These are phyloP conservation scores for Debaryomycetaceae sp. DNA, from an alignment of 1,139 yeast genomes.

Conservation along the genomic window DNA sequence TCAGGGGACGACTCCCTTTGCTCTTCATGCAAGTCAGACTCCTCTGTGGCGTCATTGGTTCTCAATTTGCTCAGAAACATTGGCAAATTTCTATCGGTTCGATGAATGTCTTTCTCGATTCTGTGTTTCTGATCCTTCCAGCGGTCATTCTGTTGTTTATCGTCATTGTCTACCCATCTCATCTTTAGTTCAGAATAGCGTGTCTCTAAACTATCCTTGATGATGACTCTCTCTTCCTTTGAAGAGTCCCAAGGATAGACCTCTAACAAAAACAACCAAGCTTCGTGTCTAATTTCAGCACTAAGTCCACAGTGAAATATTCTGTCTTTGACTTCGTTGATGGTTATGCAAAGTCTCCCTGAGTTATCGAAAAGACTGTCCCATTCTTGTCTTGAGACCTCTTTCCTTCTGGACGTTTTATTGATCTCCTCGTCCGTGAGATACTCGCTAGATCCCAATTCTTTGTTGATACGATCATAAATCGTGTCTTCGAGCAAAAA, in stretches of 20 bases:
- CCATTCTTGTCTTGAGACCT: constrained; percentile 76
- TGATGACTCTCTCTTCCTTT: constrained; percentile 58
- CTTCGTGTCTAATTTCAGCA: constrained; percentile 57
- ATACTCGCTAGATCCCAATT: constrained; percentile 63
- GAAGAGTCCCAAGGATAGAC: constrained; percentile 91
- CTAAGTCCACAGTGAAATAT: constrained; percentile 89
- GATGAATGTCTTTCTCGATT: constrained; percentile 88
- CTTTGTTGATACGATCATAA: constrained; percentile 57
- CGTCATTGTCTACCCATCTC: constrained; percentile 61
- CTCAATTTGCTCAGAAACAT: constrained; percentile 43
- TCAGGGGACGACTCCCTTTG: constrained; percentile 32
- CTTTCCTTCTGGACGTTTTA: constrained; percentile 61
- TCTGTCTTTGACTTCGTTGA: constrained; percentile 70
- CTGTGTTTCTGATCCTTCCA: constrained; percentile 88
- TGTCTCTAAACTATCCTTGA: constrained; percentile 53
- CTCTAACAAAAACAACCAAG: constrained; percentile 81
- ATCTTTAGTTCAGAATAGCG: constrained; percentile 67
- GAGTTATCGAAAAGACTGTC: constrained; percentile 71
- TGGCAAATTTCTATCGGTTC: constrained; percentile 80
- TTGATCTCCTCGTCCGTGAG: constrained; percentile 58
- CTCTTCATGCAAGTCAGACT: neutral
- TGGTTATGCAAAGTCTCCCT: constrained; percentile 73
- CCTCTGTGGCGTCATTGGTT: constrained; percentile 14
- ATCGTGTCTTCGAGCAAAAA: constrained; percentile 61
- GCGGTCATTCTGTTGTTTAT: constrained; percentile 58